phyloP scores from a whole-genome alignment of 2,329 filamentous ascomycete species.

The Aspergillus ibericus region DNA sequence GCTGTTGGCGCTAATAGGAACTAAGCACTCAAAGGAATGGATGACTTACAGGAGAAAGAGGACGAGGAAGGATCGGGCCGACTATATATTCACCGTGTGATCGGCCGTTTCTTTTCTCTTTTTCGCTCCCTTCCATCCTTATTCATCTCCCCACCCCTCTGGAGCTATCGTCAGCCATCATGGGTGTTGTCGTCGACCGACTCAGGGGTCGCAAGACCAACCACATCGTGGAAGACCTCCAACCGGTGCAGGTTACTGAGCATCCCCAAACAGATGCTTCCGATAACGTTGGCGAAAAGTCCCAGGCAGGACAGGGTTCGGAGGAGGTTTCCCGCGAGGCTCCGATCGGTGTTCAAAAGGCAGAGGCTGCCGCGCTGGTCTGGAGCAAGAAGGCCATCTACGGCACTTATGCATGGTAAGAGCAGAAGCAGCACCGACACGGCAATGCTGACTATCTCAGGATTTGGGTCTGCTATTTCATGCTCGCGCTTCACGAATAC shows the following conservation, averaged over 20 bases:
- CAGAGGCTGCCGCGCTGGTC: constrained; percentile 47
- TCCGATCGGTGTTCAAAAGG: constrained; percentile 42
- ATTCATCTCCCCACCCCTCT: background rate
- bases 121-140: background rate
- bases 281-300: background rate
- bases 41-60: background rate
- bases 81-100: background rate
- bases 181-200: constrained; percentile 4
- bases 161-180: background rate
- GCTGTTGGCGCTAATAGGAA: background rate
- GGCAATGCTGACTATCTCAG: constrained; percentile 25
- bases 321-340: constrained; percentile 1
- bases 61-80: background rate
- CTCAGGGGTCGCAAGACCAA: constrained; percentile 7
- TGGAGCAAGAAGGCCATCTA: constrained; percentile 44
- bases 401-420: constrained; percentile 33
- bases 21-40: background rate
- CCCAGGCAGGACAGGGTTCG: background rate
- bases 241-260: background rate
- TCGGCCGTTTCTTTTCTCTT: background rate
- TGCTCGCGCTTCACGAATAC: constrained; percentile 47
- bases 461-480: constrained; percentile 51
- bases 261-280: background rate
- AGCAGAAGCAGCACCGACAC: background rate
- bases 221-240: background rate